phyloP scores from a whole-genome alignment of 1,139 yeast genomes.

The Geotrichum macrosporum region DNA sequence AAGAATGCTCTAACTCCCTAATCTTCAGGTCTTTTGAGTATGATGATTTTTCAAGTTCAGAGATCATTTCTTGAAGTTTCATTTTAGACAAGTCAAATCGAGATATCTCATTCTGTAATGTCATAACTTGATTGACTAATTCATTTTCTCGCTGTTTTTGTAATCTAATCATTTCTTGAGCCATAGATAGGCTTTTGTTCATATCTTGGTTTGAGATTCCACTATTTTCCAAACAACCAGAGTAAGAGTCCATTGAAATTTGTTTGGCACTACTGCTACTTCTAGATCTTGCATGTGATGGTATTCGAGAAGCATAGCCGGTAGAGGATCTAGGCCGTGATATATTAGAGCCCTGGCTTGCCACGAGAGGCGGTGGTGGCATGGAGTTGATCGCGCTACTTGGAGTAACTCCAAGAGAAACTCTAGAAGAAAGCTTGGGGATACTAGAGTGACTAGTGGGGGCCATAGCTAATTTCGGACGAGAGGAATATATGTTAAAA shows the following conservation, averaged over 20 bases:
- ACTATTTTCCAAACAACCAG: background rate
- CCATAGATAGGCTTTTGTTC: constrained; percentile 5
- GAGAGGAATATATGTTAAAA: background rate
- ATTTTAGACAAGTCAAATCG: constrained; percentile 6
- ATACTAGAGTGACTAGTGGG: background rate
- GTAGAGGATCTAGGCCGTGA: constrained; percentile 6
- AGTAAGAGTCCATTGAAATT: constrained; percentile 6
- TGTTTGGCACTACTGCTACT: constrained; percentile 7
- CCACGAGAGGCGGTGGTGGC: background rate
- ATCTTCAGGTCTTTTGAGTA: constrained; percentile 20
- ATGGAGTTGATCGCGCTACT: constrained; percentile 2
- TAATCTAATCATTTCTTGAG: constrained; percentile 5
- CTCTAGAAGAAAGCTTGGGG: background rate
- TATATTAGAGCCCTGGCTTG: background rate
- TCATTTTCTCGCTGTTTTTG: constrained; percentile 7
- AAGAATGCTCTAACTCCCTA: constrained; percentile 7
- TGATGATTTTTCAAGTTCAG: constrained; percentile 34
- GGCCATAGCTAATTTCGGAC: background rate
- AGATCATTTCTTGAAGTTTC: constrained; percentile 32
- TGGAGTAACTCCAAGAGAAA: constrained; percentile 1
- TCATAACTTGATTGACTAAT: constrained; percentile 6
- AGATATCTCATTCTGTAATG: constrained; percentile 15
- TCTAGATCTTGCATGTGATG: constrained; percentile 3
- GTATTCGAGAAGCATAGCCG: constrained; percentile 1
- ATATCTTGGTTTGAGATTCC: background rate